A percentile compares a stretch with the other conserved stretches of the same genome.
Evolutionary conservation across 2,329 filamentous ascomycete genomes (phyloP).

Genomic region (Fusarium beomiforme): DNA sequence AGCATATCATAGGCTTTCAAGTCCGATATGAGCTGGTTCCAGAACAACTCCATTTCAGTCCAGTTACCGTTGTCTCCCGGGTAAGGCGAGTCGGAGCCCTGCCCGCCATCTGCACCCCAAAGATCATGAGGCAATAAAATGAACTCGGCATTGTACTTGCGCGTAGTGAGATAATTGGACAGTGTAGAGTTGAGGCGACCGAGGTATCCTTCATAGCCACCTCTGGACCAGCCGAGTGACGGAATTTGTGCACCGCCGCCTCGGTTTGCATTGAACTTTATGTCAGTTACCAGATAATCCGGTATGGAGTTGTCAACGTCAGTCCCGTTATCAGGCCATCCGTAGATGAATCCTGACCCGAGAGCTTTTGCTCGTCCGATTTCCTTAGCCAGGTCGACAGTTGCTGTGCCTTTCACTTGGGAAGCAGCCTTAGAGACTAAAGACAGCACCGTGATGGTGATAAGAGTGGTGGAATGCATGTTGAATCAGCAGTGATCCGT

Average conservation of each 20-base stretch:
- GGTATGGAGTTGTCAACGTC: background rate
- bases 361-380: background rate
- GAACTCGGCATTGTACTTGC: background rate
- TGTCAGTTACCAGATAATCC: background rate
- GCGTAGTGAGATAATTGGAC: background rate
- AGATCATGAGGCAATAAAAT: background rate
- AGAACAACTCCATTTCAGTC: background rate
- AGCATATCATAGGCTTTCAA: background rate
- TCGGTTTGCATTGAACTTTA: background rate
- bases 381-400: background rate
- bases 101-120: background rate
- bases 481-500: background rate
- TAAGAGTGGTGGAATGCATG: background rate
- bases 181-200: background rate
- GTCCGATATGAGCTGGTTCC: background rate
- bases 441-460: background rate
- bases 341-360: background rate
- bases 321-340: background rate
- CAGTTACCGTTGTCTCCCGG: background rate
- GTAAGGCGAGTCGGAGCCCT: background rate
- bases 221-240: background rate
- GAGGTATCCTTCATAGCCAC: background rate
- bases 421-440: background rate
- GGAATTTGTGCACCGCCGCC: background rate
- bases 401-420: background rate